Evolutionary conservation across 805 yeast species (phyloP), one percentile per base, ranked within the genome.

Genomic region (Candida ortonii): DNA sequence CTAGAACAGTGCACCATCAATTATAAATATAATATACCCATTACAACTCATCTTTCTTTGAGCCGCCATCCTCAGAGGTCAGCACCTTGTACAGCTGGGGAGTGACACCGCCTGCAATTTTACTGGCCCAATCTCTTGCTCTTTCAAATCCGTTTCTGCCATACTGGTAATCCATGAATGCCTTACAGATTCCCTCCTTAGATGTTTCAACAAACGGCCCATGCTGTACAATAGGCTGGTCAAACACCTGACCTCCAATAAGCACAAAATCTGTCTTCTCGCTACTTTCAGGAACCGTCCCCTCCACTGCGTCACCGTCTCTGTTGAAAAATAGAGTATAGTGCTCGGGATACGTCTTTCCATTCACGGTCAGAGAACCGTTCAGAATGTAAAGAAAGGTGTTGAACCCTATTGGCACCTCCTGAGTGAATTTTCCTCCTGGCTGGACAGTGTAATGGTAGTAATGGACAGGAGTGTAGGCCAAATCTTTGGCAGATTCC

Each of bases 201-300:
- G 81, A 63, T 6, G 84, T 74, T 42, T 84, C 90, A 13, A 88
- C 96, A 54, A 88, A 89, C 10, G 96, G 96, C 12, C 96, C 96
- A 55, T 87, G 81, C 55, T 88, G 96, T 20, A 85, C 83, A 36
- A 83, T 69, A 12, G 77, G 74, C 64, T 87, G 95, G 47, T 84
- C 73, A 37, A 85, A 64, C 14, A 73, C 71, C 55, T 83, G 61
- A 38, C 95, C 95, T 20, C 87, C 93, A 43, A 86, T 66, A n/a
- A 86, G 44, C 4, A 82, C 79, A 52, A 86, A 79, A 46, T 80
- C 78, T 2, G 86, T 62, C 21, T 63, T 66, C 22, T 65, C 62
- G 7, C 69, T 68, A 13, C 52, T 47, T 15, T 59, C 70, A n/a
- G 75, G 71, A 15, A 66, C 70, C 13, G 59, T 58, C 26, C 87